A percentile compares a stretch with the other conserved stretches of the same genome.
Evolutionary conservation across 2,329 filamentous ascomycete genomes (phyloP).

Genomic region (Botrytis squamosa): DNA sequence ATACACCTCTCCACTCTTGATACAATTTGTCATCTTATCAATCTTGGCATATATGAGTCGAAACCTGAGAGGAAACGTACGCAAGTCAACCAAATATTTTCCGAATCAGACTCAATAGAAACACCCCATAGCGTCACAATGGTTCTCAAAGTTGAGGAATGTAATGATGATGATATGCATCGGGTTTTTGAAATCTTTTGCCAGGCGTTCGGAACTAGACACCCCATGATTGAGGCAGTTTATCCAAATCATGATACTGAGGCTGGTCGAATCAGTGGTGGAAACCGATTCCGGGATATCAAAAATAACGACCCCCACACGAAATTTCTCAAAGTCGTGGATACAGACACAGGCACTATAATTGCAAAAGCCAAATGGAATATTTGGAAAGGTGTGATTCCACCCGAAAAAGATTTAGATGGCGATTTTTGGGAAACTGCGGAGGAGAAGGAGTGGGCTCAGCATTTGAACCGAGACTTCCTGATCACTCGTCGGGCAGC

Average conservation of each 20-base stretch:
- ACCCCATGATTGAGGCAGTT: conserved; percentile 10
- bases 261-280: not conserved
- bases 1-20: not conserved
- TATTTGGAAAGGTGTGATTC: conserved; percentile 17
- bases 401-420: conserved; percentile 8
- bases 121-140: not conserved
- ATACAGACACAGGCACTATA: conserved; percentile 5
- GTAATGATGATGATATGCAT: conserved; percentile 17
- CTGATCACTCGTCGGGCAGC: conserved; percentile 3
- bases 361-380: conserved; percentile 16
- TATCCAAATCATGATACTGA: conserved; percentile 14
- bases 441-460: conserved; percentile 18
- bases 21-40: not conserved
- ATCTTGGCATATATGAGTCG: conserved; percentile 5
- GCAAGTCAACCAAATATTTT: not conserved
- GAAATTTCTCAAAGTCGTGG: conserved; percentile 5
- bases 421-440: conserved; percentile 13
- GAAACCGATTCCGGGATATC: conserved; percentile 2
- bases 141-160: conserved; percentile 17
- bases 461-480: conserved; percentile 7
- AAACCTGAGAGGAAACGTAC: not conserved
- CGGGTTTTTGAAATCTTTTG: conserved; percentile 15
- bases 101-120: not conserved
- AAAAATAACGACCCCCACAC: conserved; percentile 8
- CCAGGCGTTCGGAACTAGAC: conserved; percentile 1